Evolutionary conservation across 768 basidiomycete species (phyloP), one percentile per base, ranked within the genome.

Genomic region (Dentipellis sp.): DNA sequence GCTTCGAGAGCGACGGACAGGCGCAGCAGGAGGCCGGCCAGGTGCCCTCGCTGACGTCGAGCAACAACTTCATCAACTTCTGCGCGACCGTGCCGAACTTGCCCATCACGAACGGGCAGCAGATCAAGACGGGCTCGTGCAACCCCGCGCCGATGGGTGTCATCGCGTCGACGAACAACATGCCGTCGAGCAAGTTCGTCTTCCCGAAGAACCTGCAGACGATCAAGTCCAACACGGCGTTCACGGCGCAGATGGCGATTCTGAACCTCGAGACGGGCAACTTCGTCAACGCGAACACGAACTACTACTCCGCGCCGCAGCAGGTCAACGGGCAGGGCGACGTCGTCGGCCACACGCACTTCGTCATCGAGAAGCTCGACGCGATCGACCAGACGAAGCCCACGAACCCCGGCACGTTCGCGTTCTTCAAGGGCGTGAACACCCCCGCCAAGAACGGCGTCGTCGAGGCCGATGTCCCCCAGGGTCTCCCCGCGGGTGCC

Each of bases 31-130:
- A 34, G 1, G 66, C 66, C 34, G 81, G 79, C 23, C 79, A 82
- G 65, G 75, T 75, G 36, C 65, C 75, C 1, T 79, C 79, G 10
- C 60, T 75, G 34, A 82, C 80, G 4, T 80, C 79, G 37, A 65
- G 62, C 40, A 83, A 85, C 74, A 85, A 87, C 76, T 87, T 79
- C 69, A 79, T 80, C 75, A 83, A 83, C 74, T 79, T 76, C 66
- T 80, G 79, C 63, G 57, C 63, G 10, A 56, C 66, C n/a, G n/a
- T n/a, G 19, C 56, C 64, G 23, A 61, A 69, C 12, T 63, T 71
- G 48, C 67, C 74, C 11, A 64, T 77, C 54, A 81, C 80, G 23
- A 75, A 79, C 67, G 79, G 79, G 34, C 50, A 68, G 56, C 75
- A 70, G 56, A 59, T 67, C 55, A 61, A 52, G 48, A 61, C 54